These are phyloP conservation scores for Rhodocollybia butyracea DNA, from an alignment of 768 basidiomycete genomes.

Conservation along the genomic window DNA sequence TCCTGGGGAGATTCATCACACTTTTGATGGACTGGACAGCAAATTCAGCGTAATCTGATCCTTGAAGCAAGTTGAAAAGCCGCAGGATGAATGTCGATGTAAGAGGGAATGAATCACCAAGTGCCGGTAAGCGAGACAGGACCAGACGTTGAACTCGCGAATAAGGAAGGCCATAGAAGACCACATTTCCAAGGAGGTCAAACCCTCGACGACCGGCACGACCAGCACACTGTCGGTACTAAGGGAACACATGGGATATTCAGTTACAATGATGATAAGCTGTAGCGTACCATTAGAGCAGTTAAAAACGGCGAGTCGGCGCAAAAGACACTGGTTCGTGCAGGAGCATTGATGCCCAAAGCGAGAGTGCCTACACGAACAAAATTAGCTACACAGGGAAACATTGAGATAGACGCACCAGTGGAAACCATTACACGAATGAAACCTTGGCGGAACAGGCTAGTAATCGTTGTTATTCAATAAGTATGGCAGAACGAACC, in stretches of 20 bases:
- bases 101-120: conserved; percentile 63
- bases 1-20: conserved; percentile 53
- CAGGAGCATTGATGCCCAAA: conserved; percentile 72
- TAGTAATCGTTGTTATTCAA: conserved; percentile 19
- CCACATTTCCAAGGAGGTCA: conserved; percentile 65
- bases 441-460: conserved; percentile 60
- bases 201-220: conserved; percentile 72
- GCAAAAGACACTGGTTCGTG: conserved; percentile 62
- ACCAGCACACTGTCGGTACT: conserved; percentile 75
- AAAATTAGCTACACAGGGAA: conserved; percentile 23
- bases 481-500: not conserved
- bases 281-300: conserved; percentile 48
- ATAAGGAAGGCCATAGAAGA: conserved; percentile 68
- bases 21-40: conserved; percentile 50
- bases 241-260: conserved; percentile 8
- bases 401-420: conserved; percentile 28
- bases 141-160: conserved; percentile 62
- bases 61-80: conserved; percentile 62
- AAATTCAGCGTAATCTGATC: conserved; percentile 47
- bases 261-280: not conserved
- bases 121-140: conserved; percentile 58
- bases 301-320: conserved; percentile 61
- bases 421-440: conserved; percentile 67
- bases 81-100: conserved; percentile 64
- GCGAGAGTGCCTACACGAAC: conserved; percentile 47